Conservation (phyloP, 176 grass and related monocot genomes). For the Musa itinerans region DNA sequence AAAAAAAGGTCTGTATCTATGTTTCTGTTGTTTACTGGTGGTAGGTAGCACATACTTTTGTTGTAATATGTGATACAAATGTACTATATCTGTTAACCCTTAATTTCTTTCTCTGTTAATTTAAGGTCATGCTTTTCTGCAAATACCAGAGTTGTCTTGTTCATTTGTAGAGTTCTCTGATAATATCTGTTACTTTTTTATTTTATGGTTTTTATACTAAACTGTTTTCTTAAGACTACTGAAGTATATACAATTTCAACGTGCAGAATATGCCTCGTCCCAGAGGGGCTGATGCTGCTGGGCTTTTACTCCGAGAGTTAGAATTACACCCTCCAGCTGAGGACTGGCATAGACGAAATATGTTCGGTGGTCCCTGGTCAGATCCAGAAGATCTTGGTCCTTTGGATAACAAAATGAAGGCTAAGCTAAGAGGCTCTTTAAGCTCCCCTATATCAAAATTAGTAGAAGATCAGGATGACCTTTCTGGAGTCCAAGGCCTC, state of each 20-base stretch:
- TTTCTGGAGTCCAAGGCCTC: slow-evolving; percentile 47
- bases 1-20: background rate
- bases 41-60: background rate
- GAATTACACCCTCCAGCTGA: slow-evolving; percentile 94
- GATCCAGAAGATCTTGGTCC: slow-evolving; percentile 83
- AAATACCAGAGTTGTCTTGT: background rate
- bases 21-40: background rate
- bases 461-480: slow-evolving; percentile 42
- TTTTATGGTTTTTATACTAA: too few species aligned
- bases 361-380: slow-evolving; percentile 99
- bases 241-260: background rate
- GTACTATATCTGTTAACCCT: too few species aligned
- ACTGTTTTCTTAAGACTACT: too few species aligned
- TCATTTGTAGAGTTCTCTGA: too few species aligned
- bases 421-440: slow-evolving; percentile 48
- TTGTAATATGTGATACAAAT: background rate
- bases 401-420: slow-evolving; percentile 58
- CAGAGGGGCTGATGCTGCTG: slow-evolving; percentile 93
- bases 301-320: slow-evolving; percentile 90
- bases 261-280: slow-evolving; percentile 96
- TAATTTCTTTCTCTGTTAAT: background rate
- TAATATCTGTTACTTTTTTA: too few species aligned
- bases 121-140: background rate
- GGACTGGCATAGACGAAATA: slow-evolving; percentile 97
- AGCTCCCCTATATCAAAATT: slow-evolving; percentile 36